Conservation (phyloP, 371 early-diverging fungal species). For the Mucor plumbeus region DNA sequence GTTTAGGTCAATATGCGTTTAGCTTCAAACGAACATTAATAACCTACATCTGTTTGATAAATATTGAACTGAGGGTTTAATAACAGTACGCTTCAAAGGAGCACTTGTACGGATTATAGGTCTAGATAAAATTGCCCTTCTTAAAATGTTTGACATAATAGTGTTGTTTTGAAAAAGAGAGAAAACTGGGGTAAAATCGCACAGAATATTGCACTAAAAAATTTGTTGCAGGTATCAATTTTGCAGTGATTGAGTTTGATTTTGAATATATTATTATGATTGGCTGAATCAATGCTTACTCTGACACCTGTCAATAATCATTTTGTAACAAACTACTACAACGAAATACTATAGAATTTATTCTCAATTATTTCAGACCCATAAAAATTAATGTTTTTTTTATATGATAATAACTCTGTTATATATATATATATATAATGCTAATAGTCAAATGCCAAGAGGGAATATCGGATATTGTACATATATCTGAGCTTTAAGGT, state of each 20-base stretch:
- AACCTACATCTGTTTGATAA: neutral
- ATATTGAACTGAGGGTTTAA: neutral
- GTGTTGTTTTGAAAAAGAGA: neutral
- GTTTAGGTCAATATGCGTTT: neutral
- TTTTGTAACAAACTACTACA: neutral
- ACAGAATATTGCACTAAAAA: neutral
- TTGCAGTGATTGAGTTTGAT: neutral
- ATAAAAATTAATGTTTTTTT: too few relatives aligned
- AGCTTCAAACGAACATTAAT: neutral
- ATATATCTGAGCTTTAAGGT: neutral
- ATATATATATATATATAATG: too few relatives aligned
- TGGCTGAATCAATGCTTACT: neutral
- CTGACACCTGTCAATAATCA: neutral
- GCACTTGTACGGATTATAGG: neutral
- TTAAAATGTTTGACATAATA: constrained; percentile 20
- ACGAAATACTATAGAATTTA: too few relatives aligned
- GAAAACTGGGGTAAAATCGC: neutral
- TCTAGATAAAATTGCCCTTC: constrained; percentile 4
- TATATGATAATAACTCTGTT: too few relatives aligned
- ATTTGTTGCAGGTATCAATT: neutral
- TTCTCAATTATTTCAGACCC: too few relatives aligned
- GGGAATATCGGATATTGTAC: too few relatives aligned
- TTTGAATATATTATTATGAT: neutral
- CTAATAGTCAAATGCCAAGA: too few relatives aligned
- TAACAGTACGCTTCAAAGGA: neutral